These are phyloP conservation scores for Aspergillus diversus DNA, from an alignment of 495 filamentous ascomycete genomes.

Conservation along the genomic window DNA sequence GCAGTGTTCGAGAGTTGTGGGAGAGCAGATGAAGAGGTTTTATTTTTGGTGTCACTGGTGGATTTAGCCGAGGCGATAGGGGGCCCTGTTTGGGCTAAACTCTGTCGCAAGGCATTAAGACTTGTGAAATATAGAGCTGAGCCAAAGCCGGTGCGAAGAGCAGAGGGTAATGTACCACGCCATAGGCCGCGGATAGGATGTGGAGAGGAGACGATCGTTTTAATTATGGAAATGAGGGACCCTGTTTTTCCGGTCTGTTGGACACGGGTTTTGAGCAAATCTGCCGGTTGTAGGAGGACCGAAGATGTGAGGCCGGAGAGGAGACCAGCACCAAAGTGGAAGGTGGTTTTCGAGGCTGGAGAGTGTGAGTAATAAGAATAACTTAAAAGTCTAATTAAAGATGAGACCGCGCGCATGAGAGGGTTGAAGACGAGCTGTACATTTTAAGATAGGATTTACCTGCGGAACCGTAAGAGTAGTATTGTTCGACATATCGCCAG, in stretches of 20 bases:
- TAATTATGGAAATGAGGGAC: slow-evolving; percentile 71
- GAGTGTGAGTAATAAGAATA: neutral
- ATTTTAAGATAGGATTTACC: slow-evolving; percentile 41
- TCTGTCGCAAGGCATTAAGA: slow-evolving; percentile 79
- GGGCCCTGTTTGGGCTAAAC: slow-evolving; percentile 54
- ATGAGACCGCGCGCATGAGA: neutral
- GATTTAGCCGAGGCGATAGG: slow-evolving; percentile 29
- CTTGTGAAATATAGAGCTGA: slow-evolving; percentile 93
- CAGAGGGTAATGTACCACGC: slow-evolving; percentile 90
- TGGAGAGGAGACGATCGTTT: slow-evolving; percentile 64
- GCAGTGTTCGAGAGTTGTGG: slow-evolving; percentile 83
- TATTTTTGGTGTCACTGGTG: slow-evolving; percentile 19
- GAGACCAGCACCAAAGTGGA: slow-evolving; percentile 90
- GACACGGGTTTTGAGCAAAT: slow-evolving; percentile 93
- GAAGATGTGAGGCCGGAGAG: slow-evolving; percentile 84
- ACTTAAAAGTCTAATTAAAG: neutral
- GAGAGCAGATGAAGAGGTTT: slow-evolving; percentile 69
- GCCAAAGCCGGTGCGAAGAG: slow-evolving; percentile 89
- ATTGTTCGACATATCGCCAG: slow-evolving; percentile 41
- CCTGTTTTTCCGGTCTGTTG: slow-evolving; percentile 64
- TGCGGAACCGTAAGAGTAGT: slow-evolving; percentile 34
- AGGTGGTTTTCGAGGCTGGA: slow-evolving; percentile 55
- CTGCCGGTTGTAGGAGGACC: slow-evolving; percentile 90
- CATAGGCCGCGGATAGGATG: slow-evolving; percentile 77
- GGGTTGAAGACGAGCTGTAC: slow-evolving; percentile 24